Base-by-base conservation (phyloP, 306 rosid genomes). In the Carpinus fangiana region DNA sequence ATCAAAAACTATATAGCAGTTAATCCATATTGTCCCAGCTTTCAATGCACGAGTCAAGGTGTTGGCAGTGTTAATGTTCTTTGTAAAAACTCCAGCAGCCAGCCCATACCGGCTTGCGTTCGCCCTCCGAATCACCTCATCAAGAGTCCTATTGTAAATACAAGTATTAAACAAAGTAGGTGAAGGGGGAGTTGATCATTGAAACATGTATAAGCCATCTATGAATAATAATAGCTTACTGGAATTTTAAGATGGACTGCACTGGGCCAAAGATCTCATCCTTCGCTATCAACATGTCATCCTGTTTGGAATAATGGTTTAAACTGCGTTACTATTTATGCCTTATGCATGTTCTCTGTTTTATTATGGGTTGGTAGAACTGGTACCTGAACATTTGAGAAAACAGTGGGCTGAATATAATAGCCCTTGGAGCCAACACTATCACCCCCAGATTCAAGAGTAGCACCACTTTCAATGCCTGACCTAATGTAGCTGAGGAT, bases 11-110 rank as follows among this genome's bases (percentile, higher is more conserved):
- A 92, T 88, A 46, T 82, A 94, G 90, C 98, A 94, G 70, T 94
- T 94, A 2, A 94, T 76, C 97, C 98, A 94, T 57, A 94, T 90
- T 0, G 96, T 94, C 79, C 98, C 98, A 0, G 76, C 94, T 72
- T 84, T 83, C 78, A 92, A 80, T n/a, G 94, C 98, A 55, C 98
- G 75, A 75, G 91, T 87, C 87, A 92, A 17, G 13, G 87, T 86
- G 87, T 94, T 89, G 38, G 97, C 93, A 7, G 87, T 83, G 84
- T 73, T 55, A 23, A 89, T 60, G 65, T 84, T 92, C 68, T 74
- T 84, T 0, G 98, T 90, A 88, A 92, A 94, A 41, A 94, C 94
- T 20, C 98, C 98, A 0, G 98, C 97, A 0, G 98, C 98, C 28
- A 92, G 81, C 53, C 98, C 98, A 53, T 86, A 92, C 0, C 74